Percentiles rank a stretch among this genome's conserved stretches.
These are phyloP conservation scores for Patellaria atrata DNA, from an alignment of 495 filamentous ascomycete genomes.

Conservation along the genomic window DNA sequence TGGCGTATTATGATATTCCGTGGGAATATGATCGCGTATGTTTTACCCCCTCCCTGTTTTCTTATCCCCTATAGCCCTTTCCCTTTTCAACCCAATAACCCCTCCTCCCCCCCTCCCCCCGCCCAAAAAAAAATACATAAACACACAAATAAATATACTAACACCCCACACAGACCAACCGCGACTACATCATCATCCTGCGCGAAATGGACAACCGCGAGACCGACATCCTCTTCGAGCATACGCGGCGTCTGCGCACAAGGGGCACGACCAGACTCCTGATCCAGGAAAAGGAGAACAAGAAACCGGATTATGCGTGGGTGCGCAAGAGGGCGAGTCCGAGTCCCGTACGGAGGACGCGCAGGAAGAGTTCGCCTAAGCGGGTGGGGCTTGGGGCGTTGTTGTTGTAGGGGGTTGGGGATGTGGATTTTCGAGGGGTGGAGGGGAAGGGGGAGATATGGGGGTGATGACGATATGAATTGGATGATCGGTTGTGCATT, in stretches of 20 bases:
- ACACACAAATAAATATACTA: slow-evolving; percentile 7
- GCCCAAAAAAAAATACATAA: slow-evolving; percentile 1
- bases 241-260: slow-evolving; percentile 25
- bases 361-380: slow-evolving; percentile 19
- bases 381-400: too few species aligned
- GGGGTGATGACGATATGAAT: too few species aligned
- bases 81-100: neutral
- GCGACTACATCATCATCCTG: slow-evolving; percentile 28
- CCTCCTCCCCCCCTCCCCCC: neutral
- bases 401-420: too few species aligned
- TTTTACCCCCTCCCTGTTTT: slow-evolving; percentile 1
- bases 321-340: slow-evolving; percentile 21
- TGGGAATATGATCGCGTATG: slow-evolving; percentile 27
- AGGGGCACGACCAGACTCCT: slow-evolving; percentile 17
- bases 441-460: too few species aligned
- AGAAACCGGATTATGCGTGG: slow-evolving; percentile 26
- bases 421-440: too few species aligned
- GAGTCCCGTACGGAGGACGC: slow-evolving; percentile 10
- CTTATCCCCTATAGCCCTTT: neutral
- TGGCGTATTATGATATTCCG: slow-evolving; percentile 28
- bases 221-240: slow-evolving; percentile 30
- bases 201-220: slow-evolving; percentile 28
- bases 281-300: slow-evolving; percentile 22
- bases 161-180: slow-evolving; percentile 17
- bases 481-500: too few species aligned